Base-by-base conservation (phyloP, 129 eudicot genomes). In the Heracleum sosnowskyi region DNA sequence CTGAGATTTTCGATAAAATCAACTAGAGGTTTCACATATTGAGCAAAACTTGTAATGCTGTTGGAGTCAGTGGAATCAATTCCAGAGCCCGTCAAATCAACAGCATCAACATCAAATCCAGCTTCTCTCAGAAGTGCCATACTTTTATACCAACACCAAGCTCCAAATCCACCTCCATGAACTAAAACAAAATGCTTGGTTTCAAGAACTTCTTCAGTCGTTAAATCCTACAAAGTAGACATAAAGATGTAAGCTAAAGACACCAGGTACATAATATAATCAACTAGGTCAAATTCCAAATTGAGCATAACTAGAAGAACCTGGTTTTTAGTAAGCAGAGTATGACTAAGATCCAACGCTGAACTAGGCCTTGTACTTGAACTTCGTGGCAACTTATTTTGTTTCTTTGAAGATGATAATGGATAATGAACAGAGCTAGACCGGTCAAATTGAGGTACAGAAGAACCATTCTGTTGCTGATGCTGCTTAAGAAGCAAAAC, bases 71-170 rank as follows among this genome's bases (percentile, higher is more conserved):
- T 78, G n/a, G 85, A 80, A 73, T 86, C 62, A 29, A 78, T 15
- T 17, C 89, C 86, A 39, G 86, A 86, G 36, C 89, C 89, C 13
- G 86, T 63, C 37, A 86, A 74, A 73, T 86, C 86, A 37, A 86
- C 69, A 33, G 89, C 89, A 77, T 82, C 89, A 71, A 74, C 86
- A 44, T 77, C 63, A 39, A 66, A 82, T 17, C 84, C 82, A 71
- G 31, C 22, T 53, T 86, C 81, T 73, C 81, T 80, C 13, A 77
- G 31, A 47, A 86, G 81, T 20, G 89, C 75, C 77, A 82, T 82
- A 36, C 45, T 86, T 73, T 86, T 86, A 74, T 86, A 86, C 89
- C 89, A 86, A 77, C 89, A 86, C 89, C 89, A 86, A 24, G 82
- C 86, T 7, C 89, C 89, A 77, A 83, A 86, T 24, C 85, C 86